A percentile compares a stretch with the other conserved stretches of the same genome.
Conservation (phyloP, 495 filamentous ascomycete genomes). For the Poronia punctata region DNA sequence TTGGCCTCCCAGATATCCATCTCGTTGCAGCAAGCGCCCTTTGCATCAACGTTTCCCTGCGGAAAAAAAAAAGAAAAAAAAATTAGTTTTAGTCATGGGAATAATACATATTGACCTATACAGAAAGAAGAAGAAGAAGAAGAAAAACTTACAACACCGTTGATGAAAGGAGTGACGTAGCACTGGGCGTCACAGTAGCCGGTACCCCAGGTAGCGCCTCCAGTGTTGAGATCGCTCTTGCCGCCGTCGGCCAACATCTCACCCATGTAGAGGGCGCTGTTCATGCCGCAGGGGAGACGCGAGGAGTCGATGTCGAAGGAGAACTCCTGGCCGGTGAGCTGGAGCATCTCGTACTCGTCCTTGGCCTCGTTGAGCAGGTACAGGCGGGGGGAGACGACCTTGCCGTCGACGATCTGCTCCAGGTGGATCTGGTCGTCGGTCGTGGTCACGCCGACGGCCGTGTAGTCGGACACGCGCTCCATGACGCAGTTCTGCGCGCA, state of each 20-base stretch:
- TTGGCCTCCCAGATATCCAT: constrained; percentile 65
- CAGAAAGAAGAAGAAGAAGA: no score
- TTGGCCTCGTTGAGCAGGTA: constrained; percentile 52
- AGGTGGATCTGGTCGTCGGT: constrained; percentile 34
- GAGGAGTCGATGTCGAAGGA: constrained; percentile 59
- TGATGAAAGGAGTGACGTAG: constrained; percentile 47
- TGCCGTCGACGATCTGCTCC: constrained; percentile 32
- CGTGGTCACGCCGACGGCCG: constrained; percentile 37
- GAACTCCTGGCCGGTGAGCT: constrained; percentile 53
- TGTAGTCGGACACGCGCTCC: constrained; percentile 34
- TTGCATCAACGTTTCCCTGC: constrained; percentile 41
- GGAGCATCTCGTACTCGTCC: constrained; percentile 53
- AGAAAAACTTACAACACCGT: constrained; percentile 41
- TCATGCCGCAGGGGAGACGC: constrained; percentile 56
- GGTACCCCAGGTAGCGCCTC: constrained; percentile 57
- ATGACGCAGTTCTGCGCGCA: constrained; percentile 45
- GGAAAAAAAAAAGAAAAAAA: no score
- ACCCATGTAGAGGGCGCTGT: constrained; percentile 60
- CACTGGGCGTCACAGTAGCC: constrained; percentile 70
- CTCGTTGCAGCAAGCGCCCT: constrained; percentile 52
- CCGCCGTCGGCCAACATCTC: constrained; percentile 56
- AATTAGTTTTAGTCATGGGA: no score
- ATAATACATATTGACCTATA: no score
- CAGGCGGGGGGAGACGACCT: constrained; percentile 44
- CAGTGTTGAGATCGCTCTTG: constrained; percentile 47